phyloP scores from a whole-genome alignment of 345 rosid species.

The Eucalyptus victrix region DNA sequence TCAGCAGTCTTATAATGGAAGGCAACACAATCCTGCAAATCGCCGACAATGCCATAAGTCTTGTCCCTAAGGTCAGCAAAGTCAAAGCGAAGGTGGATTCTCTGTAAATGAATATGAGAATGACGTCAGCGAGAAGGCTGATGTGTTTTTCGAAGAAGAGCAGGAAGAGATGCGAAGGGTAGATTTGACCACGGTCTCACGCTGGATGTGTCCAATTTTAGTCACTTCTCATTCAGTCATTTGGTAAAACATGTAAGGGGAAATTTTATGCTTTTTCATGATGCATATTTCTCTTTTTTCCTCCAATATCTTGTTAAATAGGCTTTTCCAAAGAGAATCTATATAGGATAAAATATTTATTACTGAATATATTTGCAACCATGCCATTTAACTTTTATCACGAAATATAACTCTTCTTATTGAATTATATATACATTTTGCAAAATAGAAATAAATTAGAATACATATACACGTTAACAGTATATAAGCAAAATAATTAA shows the following conservation, averaged over 20 bases:
- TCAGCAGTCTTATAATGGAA: neutral
- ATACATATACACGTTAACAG: rapidly evolving
- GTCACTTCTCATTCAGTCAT: neutral
- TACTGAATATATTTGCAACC: neutral
- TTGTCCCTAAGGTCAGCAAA: neutral
- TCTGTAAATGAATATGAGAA: neutral
- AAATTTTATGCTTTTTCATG: neutral
- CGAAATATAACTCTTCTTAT: neutral
- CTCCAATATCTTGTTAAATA: neutral
- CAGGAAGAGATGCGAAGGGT: neutral
- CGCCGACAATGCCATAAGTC: neutral
- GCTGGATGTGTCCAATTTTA: rapidly evolving
- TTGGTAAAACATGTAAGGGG: neutral
- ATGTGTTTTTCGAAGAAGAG: neutral
- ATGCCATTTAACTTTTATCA: too few species aligned
- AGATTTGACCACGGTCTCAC: neutral
- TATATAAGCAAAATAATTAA: too few species aligned
- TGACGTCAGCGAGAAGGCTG: neutral
- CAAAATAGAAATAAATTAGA: neutral
- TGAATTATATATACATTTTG: rapidly evolving
- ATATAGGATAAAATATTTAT: too few species aligned
- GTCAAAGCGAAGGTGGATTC: neutral
- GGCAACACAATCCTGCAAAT: neutral
- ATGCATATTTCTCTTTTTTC: neutral
- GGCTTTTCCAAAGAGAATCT: too few species aligned